phyloP scores from a whole-genome alignment of 805 yeast species.

The Lipomyces sp. region DNA sequence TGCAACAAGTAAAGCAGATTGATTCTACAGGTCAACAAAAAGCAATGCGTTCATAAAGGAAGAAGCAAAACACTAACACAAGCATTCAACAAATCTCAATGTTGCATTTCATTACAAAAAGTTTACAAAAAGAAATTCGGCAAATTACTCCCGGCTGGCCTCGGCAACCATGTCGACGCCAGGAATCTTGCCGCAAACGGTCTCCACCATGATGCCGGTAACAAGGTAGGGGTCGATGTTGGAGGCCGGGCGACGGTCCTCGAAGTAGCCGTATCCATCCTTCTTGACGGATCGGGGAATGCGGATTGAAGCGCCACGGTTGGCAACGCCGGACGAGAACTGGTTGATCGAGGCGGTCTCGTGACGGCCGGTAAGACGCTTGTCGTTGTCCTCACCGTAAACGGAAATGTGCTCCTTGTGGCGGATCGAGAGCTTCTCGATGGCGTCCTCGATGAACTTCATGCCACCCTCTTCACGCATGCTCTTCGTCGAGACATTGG shows the following conservation, averaged over 20 bases:
- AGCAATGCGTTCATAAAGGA: too few relatives aligned
- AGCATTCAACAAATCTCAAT: too few relatives aligned
- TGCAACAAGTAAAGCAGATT: too few relatives aligned
- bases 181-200: conserved; percentile 46
- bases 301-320: conserved; percentile 99
- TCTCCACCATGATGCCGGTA: conserved; percentile 97
- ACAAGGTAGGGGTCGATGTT: conserved; percentile 99
- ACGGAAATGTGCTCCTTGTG: conserved; percentile 93
- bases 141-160: conserved; percentile 27
- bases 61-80: too few relatives aligned
- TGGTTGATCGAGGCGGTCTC: conserved; percentile 93
- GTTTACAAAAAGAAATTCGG: too few relatives aligned
- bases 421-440: conserved; percentile 90
- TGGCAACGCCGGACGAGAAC: conserved; percentile 97
- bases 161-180: conserved; percentile 30
- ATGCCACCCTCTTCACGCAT: conserved; percentile 98
- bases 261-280: conserved; percentile 97
- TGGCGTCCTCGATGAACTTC: conserved; percentile 87
- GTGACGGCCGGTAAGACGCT: conserved; percentile 95
- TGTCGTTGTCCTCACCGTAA: conserved; percentile 93
- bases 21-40: too few relatives aligned
- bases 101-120: too few relatives aligned
- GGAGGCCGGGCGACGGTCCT: conserved; percentile 99
- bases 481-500: conserved; percentile 87
- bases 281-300: conserved; percentile 98